Conservation (phyloP, 139 green algal species). For the Gonium pectorale region DNA sequence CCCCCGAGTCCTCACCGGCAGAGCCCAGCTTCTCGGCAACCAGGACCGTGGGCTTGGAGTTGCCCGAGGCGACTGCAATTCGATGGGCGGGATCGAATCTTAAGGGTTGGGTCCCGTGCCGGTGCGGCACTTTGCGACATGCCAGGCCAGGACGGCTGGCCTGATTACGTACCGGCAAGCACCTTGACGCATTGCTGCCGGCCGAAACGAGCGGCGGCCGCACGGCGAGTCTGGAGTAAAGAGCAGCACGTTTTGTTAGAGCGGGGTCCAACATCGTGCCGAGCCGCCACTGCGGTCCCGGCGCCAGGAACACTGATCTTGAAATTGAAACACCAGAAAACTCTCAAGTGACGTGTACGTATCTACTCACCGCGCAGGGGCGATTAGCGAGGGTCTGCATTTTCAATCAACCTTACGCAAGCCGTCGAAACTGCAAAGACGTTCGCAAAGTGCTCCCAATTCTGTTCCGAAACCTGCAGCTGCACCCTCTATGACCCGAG, state of each 20-base stretch:
- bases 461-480: too few species aligned
- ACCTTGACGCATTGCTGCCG: background rate
- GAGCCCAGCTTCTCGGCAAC: conserved; percentile 94
- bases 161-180: background rate
- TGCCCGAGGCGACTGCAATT: background rate
- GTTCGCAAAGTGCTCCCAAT: too few species aligned
- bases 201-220: background rate
- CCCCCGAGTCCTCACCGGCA: conserved; percentile 64
- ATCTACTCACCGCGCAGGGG: background rate
- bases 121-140: background rate
- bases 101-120: too few species aligned
- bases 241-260: too few species aligned
- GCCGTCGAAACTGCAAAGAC: too few species aligned
- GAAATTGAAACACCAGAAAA: background rate
- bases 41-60: conserved; percentile 79
- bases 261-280: too few species aligned
- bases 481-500: too few species aligned
- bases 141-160: too few species aligned
- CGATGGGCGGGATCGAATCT: too few species aligned
- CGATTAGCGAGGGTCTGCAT: background rate
- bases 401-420: too few species aligned
- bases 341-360: background rate
- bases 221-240: background rate
- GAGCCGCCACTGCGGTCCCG: too few species aligned
- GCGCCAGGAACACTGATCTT: background rate